A percentile compares a stretch with the other conserved stretches of the same genome.
phyloP scores from a whole-genome alignment of 2,329 filamentous ascomycete genomes.

The Byssothecium circinans region DNA sequence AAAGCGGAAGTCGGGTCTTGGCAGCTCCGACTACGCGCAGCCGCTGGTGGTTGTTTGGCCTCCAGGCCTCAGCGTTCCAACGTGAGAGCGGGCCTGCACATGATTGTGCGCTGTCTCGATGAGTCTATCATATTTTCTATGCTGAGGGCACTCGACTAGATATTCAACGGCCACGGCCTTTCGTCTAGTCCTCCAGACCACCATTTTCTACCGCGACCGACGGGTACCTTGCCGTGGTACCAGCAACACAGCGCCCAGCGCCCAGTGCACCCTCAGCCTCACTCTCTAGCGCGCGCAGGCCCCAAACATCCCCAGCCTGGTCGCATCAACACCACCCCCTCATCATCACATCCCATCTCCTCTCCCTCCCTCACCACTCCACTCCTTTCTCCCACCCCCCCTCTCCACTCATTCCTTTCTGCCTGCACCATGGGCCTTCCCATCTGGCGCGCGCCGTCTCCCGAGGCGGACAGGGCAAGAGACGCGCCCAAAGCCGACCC shows the following conservation, averaged over 20 bases:
- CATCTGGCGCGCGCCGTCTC: constrained; percentile 59
- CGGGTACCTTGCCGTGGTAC: too few relatives aligned
- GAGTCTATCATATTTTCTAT: too few relatives aligned
- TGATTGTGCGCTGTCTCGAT: too few relatives aligned
- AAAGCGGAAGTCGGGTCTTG: constrained; percentile 26
- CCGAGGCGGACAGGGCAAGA: constrained; percentile 46
- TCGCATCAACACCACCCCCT: constrained; percentile 17
- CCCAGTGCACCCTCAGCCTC: constrained; percentile 20
- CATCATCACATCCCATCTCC: background rate
- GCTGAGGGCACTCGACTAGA: too few relatives aligned
- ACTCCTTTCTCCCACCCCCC: background rate
- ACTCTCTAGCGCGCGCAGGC: constrained; percentile 18
- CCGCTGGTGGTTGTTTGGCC: constrained; percentile 10
- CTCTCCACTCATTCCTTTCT: constrained; percentile 1
- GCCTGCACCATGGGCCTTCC: constrained; percentile 52
- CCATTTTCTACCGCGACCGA: too few relatives aligned
- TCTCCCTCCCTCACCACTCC: too few relatives aligned
- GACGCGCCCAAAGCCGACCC: constrained; percentile 55
- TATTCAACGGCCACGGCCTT: too few relatives aligned
- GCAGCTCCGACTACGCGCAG: constrained; percentile 13
- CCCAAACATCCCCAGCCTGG: constrained; percentile 21
- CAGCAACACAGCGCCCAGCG: background rate
- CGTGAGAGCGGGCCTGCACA: too few relatives aligned
- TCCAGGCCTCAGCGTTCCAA: background rate
- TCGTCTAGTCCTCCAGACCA: too few relatives aligned